Percentiles rank a stretch among this genome's conserved stretches.
Evolutionary conservation across 1,139 yeast species (phyloP).

Genomic region (Torulaspora pretoriensis): DNA sequence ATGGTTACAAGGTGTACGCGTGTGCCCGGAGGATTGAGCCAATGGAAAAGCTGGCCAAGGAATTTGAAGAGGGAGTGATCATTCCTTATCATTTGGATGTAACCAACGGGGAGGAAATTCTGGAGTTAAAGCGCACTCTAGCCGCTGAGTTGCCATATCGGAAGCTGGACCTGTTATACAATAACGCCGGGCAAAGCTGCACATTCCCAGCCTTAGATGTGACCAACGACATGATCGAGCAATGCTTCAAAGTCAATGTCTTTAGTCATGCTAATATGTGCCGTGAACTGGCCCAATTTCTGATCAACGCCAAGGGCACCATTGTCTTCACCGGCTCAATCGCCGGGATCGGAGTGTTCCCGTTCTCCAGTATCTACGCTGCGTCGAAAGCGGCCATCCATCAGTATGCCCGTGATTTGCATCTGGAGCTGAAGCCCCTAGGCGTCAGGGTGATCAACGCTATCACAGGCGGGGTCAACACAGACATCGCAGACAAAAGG

Average conservation of each 20-base stretch:
- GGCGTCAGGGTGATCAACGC: constrained; percentile 69
- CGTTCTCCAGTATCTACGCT: constrained; percentile 66
- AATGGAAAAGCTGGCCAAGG: constrained; percentile 48
- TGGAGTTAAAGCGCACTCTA: constrained; percentile 43
- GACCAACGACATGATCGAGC: constrained; percentile 50
- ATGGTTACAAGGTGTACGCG: constrained; percentile 65
- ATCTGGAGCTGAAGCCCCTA: constrained; percentile 67
- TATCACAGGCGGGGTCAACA: constrained; percentile 63
- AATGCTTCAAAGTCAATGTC: constrained; percentile 64
- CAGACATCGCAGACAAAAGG: constrained; percentile 56
- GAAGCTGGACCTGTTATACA: constrained; percentile 55
- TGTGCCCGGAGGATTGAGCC: constrained; percentile 67
- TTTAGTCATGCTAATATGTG: constrained; percentile 63
- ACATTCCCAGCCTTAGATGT: constrained; percentile 69
- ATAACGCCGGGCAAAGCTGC: constrained; percentile 69
- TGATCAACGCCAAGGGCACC: constrained; percentile 66
- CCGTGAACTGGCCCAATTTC: constrained; percentile 52
- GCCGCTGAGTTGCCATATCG: constrained; percentile 41
- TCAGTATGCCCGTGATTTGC: constrained; percentile 58
- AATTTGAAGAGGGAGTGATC: constrained; percentile 26
- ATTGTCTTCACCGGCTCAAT: constrained; percentile 74
- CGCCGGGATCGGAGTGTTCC: constrained; percentile 64
- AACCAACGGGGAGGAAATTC: constrained; percentile 48
- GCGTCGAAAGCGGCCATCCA: constrained; percentile 76
- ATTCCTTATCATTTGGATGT: constrained; percentile 49